Base-by-base conservation (phyloP, 495 filamentous ascomycete genomes). In the Cladorrhinum samala region DNA sequence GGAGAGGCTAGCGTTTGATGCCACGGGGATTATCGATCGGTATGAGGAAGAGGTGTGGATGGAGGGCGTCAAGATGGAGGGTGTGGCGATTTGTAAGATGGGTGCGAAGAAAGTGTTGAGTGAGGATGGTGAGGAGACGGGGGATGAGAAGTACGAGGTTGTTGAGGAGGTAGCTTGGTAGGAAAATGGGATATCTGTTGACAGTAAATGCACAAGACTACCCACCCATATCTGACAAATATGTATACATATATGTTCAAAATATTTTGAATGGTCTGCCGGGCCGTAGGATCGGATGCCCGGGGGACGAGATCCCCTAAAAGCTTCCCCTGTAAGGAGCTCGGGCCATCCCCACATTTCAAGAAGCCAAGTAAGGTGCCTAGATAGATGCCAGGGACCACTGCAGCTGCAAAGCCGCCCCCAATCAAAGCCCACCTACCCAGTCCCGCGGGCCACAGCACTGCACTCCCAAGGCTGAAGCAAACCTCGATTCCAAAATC, bases 71-170 rank as follows among this genome's bases (percentile, higher is more conserved):
- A 69, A 66, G 16, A 49, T 91, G 30, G 80, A 87, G 48, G 79
- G 72, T 36, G 62, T 94, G 7, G 81, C 76, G 25, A 83, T 94
- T 46, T 92, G 85, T 62, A 78, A 78, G 67, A 91, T 91, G 87
- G 87, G 87, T 1, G 86, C 88, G 38, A 83, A 80, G 73, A 80
- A 79, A 60, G 62, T 78, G 17, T 59, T 73, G 11, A 67, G 59
- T n/a, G 61, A 48, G 13, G 60, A 58, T n/a, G 66, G 78, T 50
- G 70, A 61, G 55, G 72, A 58, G 18, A 65, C 78, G 50, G 70
- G 61, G 57, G 72, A 72, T 52, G 70, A 65, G 64, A 68, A 58
- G 53, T 83, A 81, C 55, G 75, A 77, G 49, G 75, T 77, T 39
- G 79, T 70, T 27, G 75, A 68, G 11, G 76, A 75, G 54, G 70